Percentiles rank a stretch among this genome's conserved stretches.
Evolutionary conservation across 768 basidiomycete species (phyloP).

Genomic region (Symmetrospora coprosmae): DNA sequence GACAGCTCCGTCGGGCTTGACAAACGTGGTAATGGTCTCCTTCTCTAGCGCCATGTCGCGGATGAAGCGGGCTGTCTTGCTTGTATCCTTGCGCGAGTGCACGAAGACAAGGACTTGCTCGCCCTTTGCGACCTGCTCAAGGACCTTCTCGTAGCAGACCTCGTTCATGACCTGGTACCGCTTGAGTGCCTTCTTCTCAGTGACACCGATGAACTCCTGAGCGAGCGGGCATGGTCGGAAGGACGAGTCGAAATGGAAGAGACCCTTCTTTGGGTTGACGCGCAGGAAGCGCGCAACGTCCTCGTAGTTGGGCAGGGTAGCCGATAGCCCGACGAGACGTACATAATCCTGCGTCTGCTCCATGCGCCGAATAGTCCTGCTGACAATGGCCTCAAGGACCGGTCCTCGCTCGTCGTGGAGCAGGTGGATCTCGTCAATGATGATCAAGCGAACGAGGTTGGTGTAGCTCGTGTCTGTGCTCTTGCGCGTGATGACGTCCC

Average conservation of each 20-base stretch:
- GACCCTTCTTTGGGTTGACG: conserved; percentile 74
- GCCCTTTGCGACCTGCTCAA: conserved; percentile 68
- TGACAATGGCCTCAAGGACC: conserved; percentile 77
- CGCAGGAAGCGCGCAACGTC: conserved; percentile 96
- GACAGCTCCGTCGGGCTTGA: conserved; percentile 79
- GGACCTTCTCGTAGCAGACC: conserved; percentile 95
- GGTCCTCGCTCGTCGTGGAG: conserved; percentile 97
- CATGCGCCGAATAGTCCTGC: conserved; percentile 80
- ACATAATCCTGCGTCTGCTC: conserved; percentile 88
- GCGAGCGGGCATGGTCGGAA: conserved; percentile 88
- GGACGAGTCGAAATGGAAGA: conserved; percentile 93
- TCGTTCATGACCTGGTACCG: conserved; percentile 97
- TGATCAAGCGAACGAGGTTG: conserved; percentile 86
- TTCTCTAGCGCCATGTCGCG: conserved; percentile 91
- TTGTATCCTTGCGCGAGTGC: conserved; percentile 94
- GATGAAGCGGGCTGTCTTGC: conserved; percentile 88
- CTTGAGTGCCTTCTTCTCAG: conserved; percentile 98
- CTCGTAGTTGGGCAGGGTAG: conserved; percentile 94
- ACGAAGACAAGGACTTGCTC: conserved; percentile 93
- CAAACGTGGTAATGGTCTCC: conserved; percentile 89
- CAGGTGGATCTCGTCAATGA: conserved; percentile 95
- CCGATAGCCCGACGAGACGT: conserved; percentile 84
- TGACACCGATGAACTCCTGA: conserved; percentile 92
- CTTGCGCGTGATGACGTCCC: conserved; percentile 98
- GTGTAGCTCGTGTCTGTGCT: conserved; percentile 92